phyloP scores from a whole-genome alignment of 441 rosid genomes.

The Bocquillonia castaneifolia region DNA sequence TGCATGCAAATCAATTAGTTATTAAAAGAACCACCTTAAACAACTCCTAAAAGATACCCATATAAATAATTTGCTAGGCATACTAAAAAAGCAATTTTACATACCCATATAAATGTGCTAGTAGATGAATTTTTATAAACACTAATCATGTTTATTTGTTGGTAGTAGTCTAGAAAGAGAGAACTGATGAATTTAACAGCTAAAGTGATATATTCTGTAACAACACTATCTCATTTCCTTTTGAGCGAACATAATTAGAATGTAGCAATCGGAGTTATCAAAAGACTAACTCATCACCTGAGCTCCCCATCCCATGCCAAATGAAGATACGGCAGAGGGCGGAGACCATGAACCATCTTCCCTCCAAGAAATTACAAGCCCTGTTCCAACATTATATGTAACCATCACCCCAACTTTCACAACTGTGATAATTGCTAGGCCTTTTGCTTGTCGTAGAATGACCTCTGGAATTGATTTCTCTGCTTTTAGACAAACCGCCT shows the following conservation, averaged over 20 bases:
- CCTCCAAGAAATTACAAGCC: constrained; percentile 79
- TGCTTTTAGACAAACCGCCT: constrained; percentile 72
- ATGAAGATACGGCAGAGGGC: constrained; percentile 85
- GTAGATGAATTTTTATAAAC: background rate
- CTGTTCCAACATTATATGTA: constrained; percentile 92
- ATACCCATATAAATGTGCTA: background rate
- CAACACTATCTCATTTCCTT: background rate
- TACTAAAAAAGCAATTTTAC: background rate
- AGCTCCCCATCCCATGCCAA: constrained; percentile 97
- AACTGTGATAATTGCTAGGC: constrained; percentile 80
- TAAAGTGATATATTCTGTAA: background rate
- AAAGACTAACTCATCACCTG: constrained; percentile 50
- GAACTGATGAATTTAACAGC: background rate
- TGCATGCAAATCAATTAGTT: constrained; percentile 27
- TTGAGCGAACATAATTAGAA: constrained; percentile 2
- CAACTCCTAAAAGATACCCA: background rate
- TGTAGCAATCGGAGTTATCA: background rate
- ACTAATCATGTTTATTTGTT: background rate
- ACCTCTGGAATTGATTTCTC: constrained; percentile 83
- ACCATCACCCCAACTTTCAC: constrained; percentile 92
- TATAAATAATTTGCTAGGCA: background rate
- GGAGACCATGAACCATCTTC: constrained; percentile 96
- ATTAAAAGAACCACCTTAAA: constrained; percentile 2
- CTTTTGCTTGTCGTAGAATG: constrained; percentile 78
- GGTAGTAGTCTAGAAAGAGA: background rate